phyloP scores from a whole-genome alignment of 1,284 basidiomycete genomes.

The Stereum hirsutum region DNA sequence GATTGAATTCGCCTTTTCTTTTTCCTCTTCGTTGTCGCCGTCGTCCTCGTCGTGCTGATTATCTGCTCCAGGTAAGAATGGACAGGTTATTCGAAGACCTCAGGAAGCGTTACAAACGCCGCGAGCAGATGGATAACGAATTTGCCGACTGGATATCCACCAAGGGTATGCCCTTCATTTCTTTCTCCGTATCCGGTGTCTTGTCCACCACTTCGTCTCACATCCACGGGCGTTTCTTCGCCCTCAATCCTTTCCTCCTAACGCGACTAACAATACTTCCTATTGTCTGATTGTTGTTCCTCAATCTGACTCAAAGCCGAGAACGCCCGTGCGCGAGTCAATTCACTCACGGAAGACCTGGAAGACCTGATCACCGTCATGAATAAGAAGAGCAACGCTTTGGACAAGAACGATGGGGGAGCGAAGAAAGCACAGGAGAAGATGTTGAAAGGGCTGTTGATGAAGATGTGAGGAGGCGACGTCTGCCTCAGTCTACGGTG shows the following conservation, averaged over 20 bases:
- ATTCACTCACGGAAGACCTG: conserved; percentile 7
- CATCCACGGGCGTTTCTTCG: not conserved
- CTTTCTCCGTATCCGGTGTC: not conserved
- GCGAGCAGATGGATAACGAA: conserved; percentile 5
- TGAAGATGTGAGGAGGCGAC: not conserved
- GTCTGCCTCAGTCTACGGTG: no score
- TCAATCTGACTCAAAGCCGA: conserved; percentile 3
- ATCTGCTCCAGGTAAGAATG: conserved; percentile 3
- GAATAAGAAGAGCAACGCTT: conserved; percentile 6
- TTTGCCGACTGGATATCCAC: conserved; percentile 9
- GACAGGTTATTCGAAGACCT: conserved; percentile 5
- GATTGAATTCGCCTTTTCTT: not conserved
- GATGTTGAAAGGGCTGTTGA: not conserved
- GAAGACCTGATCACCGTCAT: conserved; percentile 6
- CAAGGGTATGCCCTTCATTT: conserved; percentile 4
- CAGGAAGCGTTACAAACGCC: conserved; percentile 1
- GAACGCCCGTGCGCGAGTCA: conserved; percentile 8
- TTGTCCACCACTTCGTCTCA: not conserved
- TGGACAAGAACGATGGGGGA: conserved; percentile 2
- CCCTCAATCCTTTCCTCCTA: not conserved
- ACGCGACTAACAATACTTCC: no score
- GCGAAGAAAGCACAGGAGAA: conserved; percentile 1
- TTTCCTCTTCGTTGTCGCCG: not conserved
- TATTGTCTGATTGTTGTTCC: not conserved
- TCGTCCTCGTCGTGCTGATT: not conserved